These are phyloP conservation scores for Conringia planisiliqua DNA, from an alignment of 345 rosid species.

Conservation along the genomic window DNA sequence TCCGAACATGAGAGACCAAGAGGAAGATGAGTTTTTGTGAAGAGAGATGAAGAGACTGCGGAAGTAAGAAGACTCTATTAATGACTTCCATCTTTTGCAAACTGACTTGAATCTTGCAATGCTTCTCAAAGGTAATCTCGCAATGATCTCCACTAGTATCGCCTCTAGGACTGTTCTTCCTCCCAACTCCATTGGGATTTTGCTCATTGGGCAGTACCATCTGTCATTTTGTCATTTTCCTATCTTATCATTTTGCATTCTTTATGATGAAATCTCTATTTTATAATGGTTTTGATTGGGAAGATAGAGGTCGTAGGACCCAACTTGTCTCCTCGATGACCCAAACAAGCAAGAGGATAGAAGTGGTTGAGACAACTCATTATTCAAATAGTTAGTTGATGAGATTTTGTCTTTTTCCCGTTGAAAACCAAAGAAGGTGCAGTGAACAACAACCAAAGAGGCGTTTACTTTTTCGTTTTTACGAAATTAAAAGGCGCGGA, in stretches of 20 bases:
- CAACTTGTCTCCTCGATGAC: background rate
- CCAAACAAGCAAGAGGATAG: background rate
- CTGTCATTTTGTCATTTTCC: background rate
- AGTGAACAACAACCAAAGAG: background rate
- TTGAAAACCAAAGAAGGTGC: background rate
- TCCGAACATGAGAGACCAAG: constrained; percentile 19
- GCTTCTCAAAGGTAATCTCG: background rate
- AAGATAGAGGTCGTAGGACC: background rate
- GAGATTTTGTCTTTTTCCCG: background rate
- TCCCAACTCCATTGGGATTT: background rate
- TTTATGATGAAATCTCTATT: background rate
- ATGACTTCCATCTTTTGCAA: background rate
- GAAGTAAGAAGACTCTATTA: background rate
- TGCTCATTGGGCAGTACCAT: background rate
- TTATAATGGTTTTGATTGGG: background rate
- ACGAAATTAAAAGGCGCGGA: background rate
- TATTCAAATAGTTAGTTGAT: background rate
- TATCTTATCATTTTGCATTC: background rate
- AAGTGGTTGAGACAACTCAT: background rate
- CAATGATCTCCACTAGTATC: constrained; percentile 10
- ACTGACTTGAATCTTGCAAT: background rate
- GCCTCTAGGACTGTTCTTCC: background rate
- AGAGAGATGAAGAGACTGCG: background rate
- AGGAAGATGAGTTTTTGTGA: background rate
- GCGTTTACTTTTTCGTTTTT: background rate